Base-by-base conservation (phyloP, 2,329 filamentous ascomycete genomes). In the Epichloe baconii region DNA sequence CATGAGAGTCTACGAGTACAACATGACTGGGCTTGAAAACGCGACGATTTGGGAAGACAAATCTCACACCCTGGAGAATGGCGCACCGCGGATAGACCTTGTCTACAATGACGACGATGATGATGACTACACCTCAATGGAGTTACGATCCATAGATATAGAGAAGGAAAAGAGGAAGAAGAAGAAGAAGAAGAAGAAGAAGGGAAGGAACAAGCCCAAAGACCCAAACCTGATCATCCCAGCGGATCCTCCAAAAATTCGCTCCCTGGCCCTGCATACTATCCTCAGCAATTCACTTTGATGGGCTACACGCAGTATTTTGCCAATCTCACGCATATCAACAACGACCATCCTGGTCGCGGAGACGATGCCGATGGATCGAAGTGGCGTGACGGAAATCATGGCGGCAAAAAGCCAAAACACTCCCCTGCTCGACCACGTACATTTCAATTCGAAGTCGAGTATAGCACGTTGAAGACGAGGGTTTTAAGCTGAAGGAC, bases 1-100 rank as follows among this genome's bases (percentile, higher is more conserved):
- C 0, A 68, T 96, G 35, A 80, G 90, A n/a, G 77, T 98, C n/a
- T 74, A 91, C 56, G 88, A 95, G 62, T 98, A 97, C 73, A 97
- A 98, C 64, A 88, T 88, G 50, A 86, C 75, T 0, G 88, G 88
- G 0, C 65, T 95, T 3, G 85, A 88, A 56, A 61, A 79, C 49
- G 58, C 65, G 0, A 61, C 69, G 1, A 66, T 72, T 1, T 80
- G 78, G 77, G 56, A 60, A 1, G 71, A 72, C 47, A 51, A 61
- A 1, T 59, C 59, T 19, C 53, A 61, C 31, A 43, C 12, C n/a
- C 10, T 12, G 12, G 23, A 17, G n/a, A 17, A 37, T n/a, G 34
- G 31, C 40, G 47, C 38, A n/a, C 10, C 40, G 4, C n/a, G 19
- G 8, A 26, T 31, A 31, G 42, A 44, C 42, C 36, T n/a, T 38